phyloP scores from a whole-genome alignment of 1,139 yeast species.

The Geotrichum siamense region DNA sequence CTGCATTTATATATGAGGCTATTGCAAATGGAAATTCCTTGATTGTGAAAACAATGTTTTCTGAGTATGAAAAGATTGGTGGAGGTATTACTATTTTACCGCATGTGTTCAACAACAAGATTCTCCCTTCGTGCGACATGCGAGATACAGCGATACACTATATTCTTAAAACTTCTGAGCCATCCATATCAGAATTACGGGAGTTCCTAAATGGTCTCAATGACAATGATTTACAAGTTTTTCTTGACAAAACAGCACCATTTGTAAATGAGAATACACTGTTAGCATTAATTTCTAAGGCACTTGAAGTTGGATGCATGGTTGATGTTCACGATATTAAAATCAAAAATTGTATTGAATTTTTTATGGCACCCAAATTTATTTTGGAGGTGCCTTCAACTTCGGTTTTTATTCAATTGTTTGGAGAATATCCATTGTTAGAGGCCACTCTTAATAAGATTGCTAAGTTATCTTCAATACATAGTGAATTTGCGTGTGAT shows the following conservation, averaged over 20 bases:
- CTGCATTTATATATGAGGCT: slow-evolving; percentile 1
- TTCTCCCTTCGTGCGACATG: neutral
- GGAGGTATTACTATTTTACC: slow-evolving; percentile 1
- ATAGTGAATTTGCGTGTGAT: slow-evolving; percentile 4
- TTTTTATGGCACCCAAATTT: neutral
- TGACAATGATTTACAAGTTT: neutral
- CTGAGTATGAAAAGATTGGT: slow-evolving; percentile 2
- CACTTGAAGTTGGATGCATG: neutral
- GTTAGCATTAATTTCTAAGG: neutral
- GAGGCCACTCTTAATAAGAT: neutral
- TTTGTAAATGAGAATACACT: neutral
- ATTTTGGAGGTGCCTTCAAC: neutral
- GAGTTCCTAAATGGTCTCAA: neutral
- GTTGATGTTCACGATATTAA: neutral
- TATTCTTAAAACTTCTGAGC: neutral
- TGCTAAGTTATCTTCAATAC: slow-evolving; percentile 1
- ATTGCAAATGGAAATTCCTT: neutral
- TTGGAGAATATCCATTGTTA: neutral
- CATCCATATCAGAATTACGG: neutral
- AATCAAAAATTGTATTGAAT: neutral
- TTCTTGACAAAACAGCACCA: neutral
- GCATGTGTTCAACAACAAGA: neutral
- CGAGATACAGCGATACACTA: neutral
- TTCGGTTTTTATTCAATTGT: neutral
- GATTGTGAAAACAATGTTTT: neutral